These are phyloP conservation scores for Xylaria sp. DNA, from an alignment of 2,329 filamentous ascomycete genomes.

Conservation along the genomic window DNA sequence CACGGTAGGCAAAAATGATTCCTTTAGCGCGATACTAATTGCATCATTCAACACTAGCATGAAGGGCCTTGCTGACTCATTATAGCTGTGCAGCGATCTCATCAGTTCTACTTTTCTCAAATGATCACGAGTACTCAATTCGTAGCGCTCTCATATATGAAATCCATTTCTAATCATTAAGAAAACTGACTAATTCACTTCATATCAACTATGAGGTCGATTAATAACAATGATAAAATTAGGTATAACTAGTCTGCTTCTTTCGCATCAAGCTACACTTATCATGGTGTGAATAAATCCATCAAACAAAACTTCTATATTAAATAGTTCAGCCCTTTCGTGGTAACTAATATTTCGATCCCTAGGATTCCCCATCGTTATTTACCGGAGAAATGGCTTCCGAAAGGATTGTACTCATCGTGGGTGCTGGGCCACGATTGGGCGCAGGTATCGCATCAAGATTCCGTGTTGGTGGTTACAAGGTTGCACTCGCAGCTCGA, in stretches of 20 bases:
- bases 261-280: neutral
- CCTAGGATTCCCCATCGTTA: neutral
- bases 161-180: neutral
- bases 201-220: neutral
- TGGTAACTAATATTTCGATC: neutral
- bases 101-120: neutral
- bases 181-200: neutral
- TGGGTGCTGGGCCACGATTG: neutral
- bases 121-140: neutral
- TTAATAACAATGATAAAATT: neutral
- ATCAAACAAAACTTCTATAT: neutral
- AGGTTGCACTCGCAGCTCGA: slow-evolving; percentile 1
- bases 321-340: too few relatives aligned
- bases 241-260: neutral
- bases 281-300: neutral
- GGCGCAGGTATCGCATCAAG: neutral
- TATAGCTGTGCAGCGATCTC: too few relatives aligned
- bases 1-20: too few relatives aligned
- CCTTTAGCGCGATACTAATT: too few relatives aligned
- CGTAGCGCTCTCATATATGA: neutral
- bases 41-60: too few relatives aligned
- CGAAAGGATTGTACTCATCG: neutral
- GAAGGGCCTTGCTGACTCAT: too few relatives aligned
- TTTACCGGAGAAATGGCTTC: neutral
- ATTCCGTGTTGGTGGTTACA: neutral